phyloP scores from a whole-genome alignment of 106 monocot species.

The Allium fistulosum region DNA sequence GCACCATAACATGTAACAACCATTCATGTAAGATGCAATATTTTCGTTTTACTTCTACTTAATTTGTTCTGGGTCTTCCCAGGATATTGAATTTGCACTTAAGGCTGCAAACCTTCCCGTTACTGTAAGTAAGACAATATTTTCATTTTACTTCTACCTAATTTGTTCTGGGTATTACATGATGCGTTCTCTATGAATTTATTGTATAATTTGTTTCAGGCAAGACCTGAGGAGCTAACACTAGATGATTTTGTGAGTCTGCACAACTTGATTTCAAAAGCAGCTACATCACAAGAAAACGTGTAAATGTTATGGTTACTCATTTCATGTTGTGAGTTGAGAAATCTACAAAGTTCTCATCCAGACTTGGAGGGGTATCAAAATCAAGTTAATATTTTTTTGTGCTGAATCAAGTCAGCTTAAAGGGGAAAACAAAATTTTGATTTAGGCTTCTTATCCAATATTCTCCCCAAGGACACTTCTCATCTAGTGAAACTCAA shows the following conservation, averaged over 20 bases:
- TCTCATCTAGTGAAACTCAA: too few species aligned
- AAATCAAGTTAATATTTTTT: too few species aligned
- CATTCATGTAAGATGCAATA: constrained; percentile 7
- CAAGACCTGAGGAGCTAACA: constrained; percentile 83
- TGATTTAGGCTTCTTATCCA: too few species aligned
- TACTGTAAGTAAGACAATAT: constrained; percentile 40
- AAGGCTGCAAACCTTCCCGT: constrained; percentile 39
- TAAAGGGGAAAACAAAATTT: too few species aligned
- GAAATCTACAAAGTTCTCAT: background rate
- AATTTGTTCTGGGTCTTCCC: constrained; percentile 11
- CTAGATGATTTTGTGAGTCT: constrained; percentile 80
- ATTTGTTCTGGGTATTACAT: background rate
- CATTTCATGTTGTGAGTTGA: background rate
- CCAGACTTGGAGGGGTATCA: too few species aligned
- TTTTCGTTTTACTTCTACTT: background rate
- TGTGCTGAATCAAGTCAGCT: too few species aligned
- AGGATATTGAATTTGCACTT: constrained; percentile 73
- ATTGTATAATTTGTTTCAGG: constrained; percentile 25
- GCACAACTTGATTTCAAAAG: constrained; percentile 47
- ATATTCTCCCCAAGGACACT: too few species aligned
- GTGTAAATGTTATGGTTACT: background rate
- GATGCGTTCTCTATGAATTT: too few species aligned
- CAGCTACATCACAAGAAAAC: background rate
- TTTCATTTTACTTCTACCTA: background rate
- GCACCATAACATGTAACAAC: too few species aligned